phyloP scores from a whole-genome alignment of 2,329 filamentous ascomycete genomes.

The Capronia epimyces region DNA sequence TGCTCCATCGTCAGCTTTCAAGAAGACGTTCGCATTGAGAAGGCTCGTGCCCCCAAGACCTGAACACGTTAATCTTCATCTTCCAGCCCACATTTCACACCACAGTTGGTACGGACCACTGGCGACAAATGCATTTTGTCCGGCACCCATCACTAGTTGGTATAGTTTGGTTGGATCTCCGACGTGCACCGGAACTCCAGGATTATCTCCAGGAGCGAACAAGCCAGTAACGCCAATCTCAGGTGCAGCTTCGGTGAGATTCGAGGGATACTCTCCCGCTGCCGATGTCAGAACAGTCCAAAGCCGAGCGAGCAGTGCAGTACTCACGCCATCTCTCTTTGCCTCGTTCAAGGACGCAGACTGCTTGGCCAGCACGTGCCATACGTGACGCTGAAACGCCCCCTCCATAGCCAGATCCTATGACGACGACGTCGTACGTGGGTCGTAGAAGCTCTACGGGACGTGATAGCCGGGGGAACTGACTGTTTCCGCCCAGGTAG shows the following conservation, averaged over 20 bases:
- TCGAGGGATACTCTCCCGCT: slow-evolving; percentile 33
- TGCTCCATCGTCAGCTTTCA: slow-evolving; percentile 26
- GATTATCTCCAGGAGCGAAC: slow-evolving; percentile 6
- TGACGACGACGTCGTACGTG: slow-evolving; percentile 9
- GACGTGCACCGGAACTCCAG: not conserved
- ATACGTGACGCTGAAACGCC: slow-evolving; percentile 7
- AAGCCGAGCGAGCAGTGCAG: not conserved
- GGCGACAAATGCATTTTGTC: slow-evolving; percentile 32
- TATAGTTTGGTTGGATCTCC: slow-evolving; percentile 32
- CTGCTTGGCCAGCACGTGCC: slow-evolving; percentile 27
- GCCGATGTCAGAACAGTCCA: not conserved
- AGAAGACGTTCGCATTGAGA: slow-evolving; percentile 34
- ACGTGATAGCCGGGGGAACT: slow-evolving; percentile 6
- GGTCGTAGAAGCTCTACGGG: slow-evolving; percentile 1
- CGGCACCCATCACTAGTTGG: slow-evolving; percentile 30
- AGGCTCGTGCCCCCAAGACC: slow-evolving; percentile 35
- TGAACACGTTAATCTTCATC: not conserved
- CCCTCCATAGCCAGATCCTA: slow-evolving; percentile 11
- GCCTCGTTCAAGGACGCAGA: slow-evolving; percentile 30
- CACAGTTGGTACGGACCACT: slow-evolving; percentile 12
- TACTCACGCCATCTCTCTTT: slow-evolving; percentile 9
- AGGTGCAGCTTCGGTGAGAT: slow-evolving; percentile 24
- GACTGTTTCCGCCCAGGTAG: slow-evolving; percentile 2
- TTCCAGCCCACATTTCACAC: not conserved
- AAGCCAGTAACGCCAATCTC: slow-evolving; percentile 29